These are phyloP conservation scores for Boletellus sp. DNA, from an alignment of 768 basidiomycete genomes.

Conservation along the genomic window DNA sequence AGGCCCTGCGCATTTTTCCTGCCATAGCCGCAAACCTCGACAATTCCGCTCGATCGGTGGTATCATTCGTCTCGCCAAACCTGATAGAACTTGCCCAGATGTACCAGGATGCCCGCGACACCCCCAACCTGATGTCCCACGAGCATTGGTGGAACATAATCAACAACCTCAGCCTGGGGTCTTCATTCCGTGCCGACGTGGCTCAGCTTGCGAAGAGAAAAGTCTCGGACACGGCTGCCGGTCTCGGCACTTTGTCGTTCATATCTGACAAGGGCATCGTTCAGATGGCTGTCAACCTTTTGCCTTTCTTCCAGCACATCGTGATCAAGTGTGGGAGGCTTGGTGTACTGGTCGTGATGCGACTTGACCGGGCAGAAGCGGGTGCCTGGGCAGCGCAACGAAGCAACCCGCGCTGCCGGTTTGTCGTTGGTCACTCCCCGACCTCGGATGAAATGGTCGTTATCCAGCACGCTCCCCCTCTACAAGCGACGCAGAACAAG, in stretches of 20 bases:
- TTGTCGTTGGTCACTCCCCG: conserved; percentile 49
- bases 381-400: conserved; percentile 48
- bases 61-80: conserved; percentile 84
- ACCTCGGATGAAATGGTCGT: conserved; percentile 49
- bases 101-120: conserved; percentile 46
- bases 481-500: conserved; percentile 34
- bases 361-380: conserved; percentile 40
- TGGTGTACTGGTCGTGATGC: conserved; percentile 65
- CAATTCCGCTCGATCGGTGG: conserved; percentile 37
- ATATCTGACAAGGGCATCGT: conserved; percentile 66
- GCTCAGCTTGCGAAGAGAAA: conserved; percentile 51
- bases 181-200: conserved; percentile 63
- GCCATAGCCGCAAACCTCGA: conserved; percentile 46
- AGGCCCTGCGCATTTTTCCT: conserved; percentile 67
- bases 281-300: conserved; percentile 76
- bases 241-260: conserved; percentile 52
- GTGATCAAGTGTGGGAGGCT: conserved; percentile 80
- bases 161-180: conserved; percentile 61
- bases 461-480: conserved; percentile 70
- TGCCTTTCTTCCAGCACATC: conserved; percentile 82
- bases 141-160: conserved; percentile 62
- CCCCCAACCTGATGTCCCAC: conserved; percentile 50
- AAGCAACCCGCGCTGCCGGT: conserved; percentile 45
- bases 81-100: conserved; percentile 67
- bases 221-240: conserved; percentile 38